Evolutionary conservation across 441 rosid genomes (phyloP).

Genomic region (Gossypium trilobum): DNA sequence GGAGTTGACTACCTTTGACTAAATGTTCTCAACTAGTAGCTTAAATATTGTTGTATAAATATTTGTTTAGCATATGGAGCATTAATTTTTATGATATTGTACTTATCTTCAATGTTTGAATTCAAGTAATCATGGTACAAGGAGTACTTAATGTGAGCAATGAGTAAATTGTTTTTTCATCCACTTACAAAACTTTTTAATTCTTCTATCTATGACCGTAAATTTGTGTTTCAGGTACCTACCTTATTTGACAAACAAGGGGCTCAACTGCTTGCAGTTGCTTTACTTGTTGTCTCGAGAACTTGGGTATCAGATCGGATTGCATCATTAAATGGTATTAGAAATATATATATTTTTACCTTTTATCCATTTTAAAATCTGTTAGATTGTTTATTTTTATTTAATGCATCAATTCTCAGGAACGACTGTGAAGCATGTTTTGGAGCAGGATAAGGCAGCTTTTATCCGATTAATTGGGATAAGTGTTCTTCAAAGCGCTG

Average conservation of each 20-base stretch:
- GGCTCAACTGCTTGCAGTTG: conserved; percentile 72
- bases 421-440: conserved; percentile 86
- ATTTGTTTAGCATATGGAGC: background rate
- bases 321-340: conserved; percentile 87
- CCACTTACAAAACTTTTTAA: background rate
- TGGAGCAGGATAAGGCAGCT: conserved; percentile 90
- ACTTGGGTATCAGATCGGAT: conserved; percentile 94
- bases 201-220: conserved; percentile 8
- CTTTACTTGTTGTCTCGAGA: conserved; percentile 82
- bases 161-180: background rate
- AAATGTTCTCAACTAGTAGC: background rate
- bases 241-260: conserved; percentile 90
- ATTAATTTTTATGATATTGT: background rate
- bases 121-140: background rate
- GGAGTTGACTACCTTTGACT: background rate
- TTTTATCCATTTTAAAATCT: conserved; percentile 9
- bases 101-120: background rate
- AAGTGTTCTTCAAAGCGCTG: conserved; percentile 91
- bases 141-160: background rate
- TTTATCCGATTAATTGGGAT: conserved; percentile 76
- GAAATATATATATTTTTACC: background rate
- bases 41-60: background rate
- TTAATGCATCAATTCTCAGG: conserved; percentile 37
- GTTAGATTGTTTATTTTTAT: conserved; percentile 14
- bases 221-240: conserved; percentile 59